Conservation (phyloP, 2,329 filamentous ascomycete species). For the Monascus ruber region DNA sequence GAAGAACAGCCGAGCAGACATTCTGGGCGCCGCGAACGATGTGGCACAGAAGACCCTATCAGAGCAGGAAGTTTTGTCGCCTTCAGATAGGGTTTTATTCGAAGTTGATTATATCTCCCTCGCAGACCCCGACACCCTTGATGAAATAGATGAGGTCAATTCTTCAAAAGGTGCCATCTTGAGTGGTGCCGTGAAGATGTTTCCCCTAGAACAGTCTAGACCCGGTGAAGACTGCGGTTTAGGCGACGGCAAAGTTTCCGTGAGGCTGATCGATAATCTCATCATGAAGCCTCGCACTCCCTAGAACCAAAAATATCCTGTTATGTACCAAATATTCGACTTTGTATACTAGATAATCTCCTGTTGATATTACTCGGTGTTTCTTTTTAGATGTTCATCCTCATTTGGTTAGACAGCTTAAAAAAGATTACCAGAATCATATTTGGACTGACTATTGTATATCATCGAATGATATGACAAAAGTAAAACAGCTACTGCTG, state of each 20-base stretch:
- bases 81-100: constrained; percentile 55
- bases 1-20: constrained; percentile 46
- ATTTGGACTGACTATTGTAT: too few relatives aligned
- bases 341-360: too few relatives aligned
- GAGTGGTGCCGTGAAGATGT: constrained; percentile 84
- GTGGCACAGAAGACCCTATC: constrained; percentile 45
- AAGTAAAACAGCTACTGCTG: too few relatives aligned
- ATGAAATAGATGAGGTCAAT: constrained; percentile 65
- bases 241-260: constrained; percentile 61
- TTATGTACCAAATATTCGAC: too few relatives aligned
- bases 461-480: too few relatives aligned
- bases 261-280: constrained; percentile 90
- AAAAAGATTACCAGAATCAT: too few relatives aligned
- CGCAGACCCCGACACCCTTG: constrained; percentile 71
- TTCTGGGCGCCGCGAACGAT: constrained; percentile 60
- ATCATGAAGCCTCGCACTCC: constrained; percentile 42
- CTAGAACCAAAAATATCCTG: not conserved
- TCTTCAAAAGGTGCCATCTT: constrained; percentile 62
- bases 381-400: too few relatives aligned
- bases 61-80: constrained; percentile 51
- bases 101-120: constrained; percentile 90
- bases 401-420: too few relatives aligned
- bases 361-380: too few relatives aligned
- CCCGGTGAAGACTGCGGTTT: constrained; percentile 60
- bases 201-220: constrained; percentile 60